phyloP scores from a whole-genome alignment of 768 basidiomycete genomes.

The Suillus decipiens region DNA sequence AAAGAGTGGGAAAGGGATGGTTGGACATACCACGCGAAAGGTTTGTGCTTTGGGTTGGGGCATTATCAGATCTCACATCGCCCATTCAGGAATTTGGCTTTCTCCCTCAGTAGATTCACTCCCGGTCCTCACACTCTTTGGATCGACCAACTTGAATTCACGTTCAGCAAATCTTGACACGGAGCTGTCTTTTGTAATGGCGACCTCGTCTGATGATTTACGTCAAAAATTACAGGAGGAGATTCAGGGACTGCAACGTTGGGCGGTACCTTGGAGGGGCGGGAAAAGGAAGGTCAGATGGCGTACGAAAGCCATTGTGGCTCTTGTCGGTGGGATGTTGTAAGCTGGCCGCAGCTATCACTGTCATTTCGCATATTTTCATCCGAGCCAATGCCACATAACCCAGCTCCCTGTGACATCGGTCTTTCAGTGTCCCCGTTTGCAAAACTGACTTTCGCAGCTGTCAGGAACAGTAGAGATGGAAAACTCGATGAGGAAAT shows the following conservation, averaged over 20 bases:
- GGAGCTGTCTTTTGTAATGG: slow-evolving; percentile 85
- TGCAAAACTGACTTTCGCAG: not conserved
- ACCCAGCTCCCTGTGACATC: not conserved
- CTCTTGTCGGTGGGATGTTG: slow-evolving; percentile 70
- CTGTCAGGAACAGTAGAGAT: not conserved
- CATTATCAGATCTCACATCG: not conserved
- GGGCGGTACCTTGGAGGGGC: slow-evolving; percentile 62
- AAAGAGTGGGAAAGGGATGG: slow-evolving; percentile 85
- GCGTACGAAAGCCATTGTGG: slow-evolving; percentile 64
- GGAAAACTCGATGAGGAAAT: not conserved
- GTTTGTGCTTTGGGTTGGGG: slow-evolving; percentile 39
- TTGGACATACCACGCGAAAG: slow-evolving; percentile 99
- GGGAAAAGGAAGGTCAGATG: slow-evolving; percentile 56
- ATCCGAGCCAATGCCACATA: not conserved
- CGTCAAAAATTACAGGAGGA: slow-evolving; percentile 55
- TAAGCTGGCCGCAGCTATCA: slow-evolving; percentile 29
- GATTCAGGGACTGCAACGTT: slow-evolving; percentile 48
- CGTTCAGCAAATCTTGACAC: slow-evolving; percentile 90
- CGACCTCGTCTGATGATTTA: slow-evolving; percentile 59
- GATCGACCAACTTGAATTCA: slow-evolving; percentile 93
- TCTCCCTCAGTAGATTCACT: slow-evolving; percentile 52
- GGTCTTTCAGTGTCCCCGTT: not conserved
- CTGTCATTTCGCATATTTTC: not conserved
- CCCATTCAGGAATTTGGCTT: slow-evolving; percentile 77
- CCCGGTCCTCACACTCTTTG: slow-evolving; percentile 82